Evolutionary conservation across 2,329 filamentous ascomycete species (phyloP), one percentile per base, ranked within the genome.

Genomic region (Hymenotorrendiella dingleyae): DNA sequence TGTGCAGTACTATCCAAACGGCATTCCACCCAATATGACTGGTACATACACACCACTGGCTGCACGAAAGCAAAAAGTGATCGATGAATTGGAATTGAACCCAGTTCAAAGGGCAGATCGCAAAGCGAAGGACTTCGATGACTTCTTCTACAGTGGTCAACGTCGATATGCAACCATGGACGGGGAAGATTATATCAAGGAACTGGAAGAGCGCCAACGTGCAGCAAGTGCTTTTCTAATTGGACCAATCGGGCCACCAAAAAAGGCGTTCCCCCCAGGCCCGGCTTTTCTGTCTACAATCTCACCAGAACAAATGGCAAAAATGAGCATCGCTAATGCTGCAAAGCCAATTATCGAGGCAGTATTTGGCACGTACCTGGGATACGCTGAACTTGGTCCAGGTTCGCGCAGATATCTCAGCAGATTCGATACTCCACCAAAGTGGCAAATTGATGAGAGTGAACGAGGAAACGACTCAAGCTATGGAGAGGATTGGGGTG

Each of bases 401-500:
- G 41, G 30, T 19, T 53, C 49, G 6, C 41, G 46, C 9, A 47
- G 41, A 16, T 29, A 41, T 5, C 40, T 58, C 19, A 58, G 54
- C 34, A 36, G 42, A 10, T 62, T 55, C 28, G 23, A 30, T 14
- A 45, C 48, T 11, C 43, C 46, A 38, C 47, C 49, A n/a, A 39
- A 41, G 9, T 52, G 48, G 32, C 45, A 52, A 4, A 51, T 62
- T 35, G 59, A 63, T 43, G 26, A 33, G 4, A 53, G 41, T 14
- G 36, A 46, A 10, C 45, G 52, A 20, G 59, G 57, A 12, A 59
- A 57, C 21, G 40, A 47, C 3, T 56, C 46, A 22, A 47, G 54
- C 32, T 63, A 59, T 47, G 58, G 58, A 2, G 55, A 62, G 29
- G 54, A 57, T 36, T 58, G 54, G 54, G 54, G 57, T 40, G 38